Base-by-base conservation (phyloP, 768 basidiomycete genomes). In the Gautieria morchelliformis region DNA sequence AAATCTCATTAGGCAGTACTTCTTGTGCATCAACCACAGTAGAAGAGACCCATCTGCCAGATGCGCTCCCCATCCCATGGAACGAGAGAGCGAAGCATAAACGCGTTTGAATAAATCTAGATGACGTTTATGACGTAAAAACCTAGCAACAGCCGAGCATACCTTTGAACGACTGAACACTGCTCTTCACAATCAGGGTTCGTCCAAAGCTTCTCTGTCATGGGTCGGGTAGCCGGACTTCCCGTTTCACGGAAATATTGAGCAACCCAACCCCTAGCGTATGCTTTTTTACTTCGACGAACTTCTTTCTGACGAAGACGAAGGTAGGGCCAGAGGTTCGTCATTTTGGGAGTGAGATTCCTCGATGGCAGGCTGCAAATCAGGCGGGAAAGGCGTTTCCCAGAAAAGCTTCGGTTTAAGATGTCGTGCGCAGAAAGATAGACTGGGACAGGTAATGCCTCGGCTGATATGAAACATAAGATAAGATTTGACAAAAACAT, bases 281-380 rank as follows among this genome's bases (percentile, higher is more conserved):
- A 85, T n/a, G 63, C 61, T 4, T 57, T 56, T 53, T 69, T 74
- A 41, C 79, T 72, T 17, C 54, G 58, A 0, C 58, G 41, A 1
- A 66, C 62, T 65, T 87, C 84, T 12, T 63, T 60, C 58, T 72
- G 63, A n/a, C 87, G 78, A 20, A 71, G 63, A 27, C 67, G 68
- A 35, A 88, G 73, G 65, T 89, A 89, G 7, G 87, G 85, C 88
- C 88, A 90, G 64, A 84, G 72, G 61, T 89, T 81, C 1, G 75
- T 79, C 69, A 75, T 81, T 17, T 71, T 74, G 20, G 58, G 67
- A 15, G 77, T 67, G 61, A 78, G 69, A 17, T 24, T 24, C 32
- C 27, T 11, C 66, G 65, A 46, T 68, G 58, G 49, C 79, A 59
- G 7, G 81, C 52, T 0, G 60, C 37, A 17, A 9, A 49, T 27